These are phyloP conservation scores for Lipomyces orientalis DNA, from an alignment of 805 yeast species.

Conservation along the genomic window DNA sequence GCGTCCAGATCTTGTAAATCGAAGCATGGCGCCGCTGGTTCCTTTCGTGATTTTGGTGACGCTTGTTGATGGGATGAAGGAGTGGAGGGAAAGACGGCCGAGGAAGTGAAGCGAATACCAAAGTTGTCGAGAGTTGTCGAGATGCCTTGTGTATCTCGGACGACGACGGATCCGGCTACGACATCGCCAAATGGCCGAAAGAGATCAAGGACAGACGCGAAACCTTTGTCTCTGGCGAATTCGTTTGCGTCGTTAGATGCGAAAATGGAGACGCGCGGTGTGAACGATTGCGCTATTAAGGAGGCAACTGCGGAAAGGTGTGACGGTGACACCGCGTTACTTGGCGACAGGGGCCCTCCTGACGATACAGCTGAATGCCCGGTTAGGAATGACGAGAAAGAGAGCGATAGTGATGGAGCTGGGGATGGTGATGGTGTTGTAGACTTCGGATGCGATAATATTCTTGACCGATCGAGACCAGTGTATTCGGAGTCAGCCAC, in stretches of 20 bases:
- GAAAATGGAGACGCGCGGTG: constrained; percentile 60
- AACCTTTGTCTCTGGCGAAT: constrained; percentile 51
- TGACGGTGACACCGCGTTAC: constrained; percentile 28
- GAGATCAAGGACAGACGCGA: constrained; percentile 54
- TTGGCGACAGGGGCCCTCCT: constrained; percentile 22
- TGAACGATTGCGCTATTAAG: constrained; percentile 48
- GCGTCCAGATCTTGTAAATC: constrained; percentile 27
- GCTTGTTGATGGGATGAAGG: not conserved
- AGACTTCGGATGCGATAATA: not conserved
- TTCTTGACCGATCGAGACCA: constrained; percentile 3
- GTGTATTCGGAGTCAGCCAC: not conserved
- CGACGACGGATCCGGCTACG: constrained; percentile 55
- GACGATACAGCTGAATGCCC: constrained; percentile 13
- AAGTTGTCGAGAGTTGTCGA: constrained; percentile 59
- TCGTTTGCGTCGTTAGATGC: constrained; percentile 55
- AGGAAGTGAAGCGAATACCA: constrained; percentile 56
- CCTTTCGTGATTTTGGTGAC: constrained; percentile 13
- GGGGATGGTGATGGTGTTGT: constrained; percentile 19
- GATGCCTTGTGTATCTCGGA: constrained; percentile 58
- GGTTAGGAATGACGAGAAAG: constrained; percentile 28
- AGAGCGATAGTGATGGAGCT: constrained; percentile 29
- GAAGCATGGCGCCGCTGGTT: constrained; percentile 22
- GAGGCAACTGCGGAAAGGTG: constrained; percentile 29
- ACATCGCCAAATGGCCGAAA: constrained; percentile 62
- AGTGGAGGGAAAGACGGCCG: constrained; percentile 1